Conservation (phyloP, 2,329 filamentous ascomycete genomes). For the Coniella lustricola region DNA sequence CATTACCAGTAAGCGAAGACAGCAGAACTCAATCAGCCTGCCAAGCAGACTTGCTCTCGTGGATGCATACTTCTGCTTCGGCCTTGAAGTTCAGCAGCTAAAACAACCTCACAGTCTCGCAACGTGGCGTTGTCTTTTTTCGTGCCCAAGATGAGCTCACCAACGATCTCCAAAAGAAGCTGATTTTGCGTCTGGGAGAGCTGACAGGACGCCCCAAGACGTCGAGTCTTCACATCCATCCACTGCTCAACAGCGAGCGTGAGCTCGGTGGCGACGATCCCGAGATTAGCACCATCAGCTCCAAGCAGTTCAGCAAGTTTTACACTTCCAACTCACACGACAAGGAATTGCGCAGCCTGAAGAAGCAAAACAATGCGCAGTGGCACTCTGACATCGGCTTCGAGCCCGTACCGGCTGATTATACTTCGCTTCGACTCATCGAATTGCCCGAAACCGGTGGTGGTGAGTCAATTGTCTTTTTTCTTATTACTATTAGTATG, state of each 20-base stretch:
- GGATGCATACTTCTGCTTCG: too few species aligned
- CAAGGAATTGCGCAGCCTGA: conserved; percentile 23
- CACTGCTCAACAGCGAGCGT: conserved; percentile 46
- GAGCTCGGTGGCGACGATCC: conserved; percentile 45
- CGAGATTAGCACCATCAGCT: conserved; percentile 55
- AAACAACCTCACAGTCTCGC: conserved; percentile 40
- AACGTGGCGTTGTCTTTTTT: conserved; percentile 59
- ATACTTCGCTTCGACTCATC: conserved; percentile 45
- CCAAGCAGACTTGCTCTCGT: too few species aligned
- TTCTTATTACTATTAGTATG: too few species aligned
- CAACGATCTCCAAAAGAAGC: conserved; percentile 52
- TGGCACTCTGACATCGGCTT: conserved; percentile 51
- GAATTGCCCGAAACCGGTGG: conserved; percentile 34
- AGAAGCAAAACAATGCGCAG: conserved; percentile 29
- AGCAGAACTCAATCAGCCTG: background rate
- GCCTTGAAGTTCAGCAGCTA: too few species aligned
- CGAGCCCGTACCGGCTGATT: conserved; percentile 46
- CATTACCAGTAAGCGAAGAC: conserved; percentile 48
- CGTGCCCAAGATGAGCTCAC: conserved; percentile 50
- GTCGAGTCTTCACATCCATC: conserved; percentile 55
- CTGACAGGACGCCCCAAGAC: conserved; percentile 50
- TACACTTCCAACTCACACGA: conserved; percentile 19
- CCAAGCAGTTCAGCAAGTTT: conserved; percentile 37
- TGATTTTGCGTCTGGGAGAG: conserved; percentile 52
- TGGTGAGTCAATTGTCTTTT: conserved; percentile 20